phyloP scores from a whole-genome alignment of 164 flowering plant species.

The Kalanchoe fedtschenkoi region DNA sequence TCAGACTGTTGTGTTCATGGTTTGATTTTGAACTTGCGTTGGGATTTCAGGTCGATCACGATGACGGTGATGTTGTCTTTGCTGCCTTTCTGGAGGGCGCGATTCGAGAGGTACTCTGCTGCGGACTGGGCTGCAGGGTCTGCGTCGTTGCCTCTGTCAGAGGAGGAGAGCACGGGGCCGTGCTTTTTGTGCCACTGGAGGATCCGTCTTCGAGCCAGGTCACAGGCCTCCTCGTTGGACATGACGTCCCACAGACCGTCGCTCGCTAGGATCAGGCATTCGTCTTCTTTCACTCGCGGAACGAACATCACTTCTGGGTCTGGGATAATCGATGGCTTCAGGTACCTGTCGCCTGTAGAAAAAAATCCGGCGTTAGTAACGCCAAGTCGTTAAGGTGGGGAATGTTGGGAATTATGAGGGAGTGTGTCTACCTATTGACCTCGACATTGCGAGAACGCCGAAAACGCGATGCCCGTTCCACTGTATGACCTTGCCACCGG shows the following conservation, averaged over 20 bases:
- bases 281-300: constrained; percentile 17
- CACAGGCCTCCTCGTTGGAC: constrained; percentile 32
- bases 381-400: too few species aligned
- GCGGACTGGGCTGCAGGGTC: constrained; percentile 42
- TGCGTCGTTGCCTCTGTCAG: constrained; percentile 13
- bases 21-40: constrained; percentile 23
- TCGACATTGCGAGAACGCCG: constrained; percentile 87
- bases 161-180: constrained; percentile 6
- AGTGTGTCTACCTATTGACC: constrained; percentile 63
- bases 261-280: constrained; percentile 17
- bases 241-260: constrained; percentile 22
- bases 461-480: constrained; percentile 88
- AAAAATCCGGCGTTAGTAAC: too few species aligned
- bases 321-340: constrained; percentile 35
- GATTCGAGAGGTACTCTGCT: constrained; percentile 30
- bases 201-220: constrained; percentile 24
- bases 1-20: constrained; percentile 2
- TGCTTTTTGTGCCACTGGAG: constrained; percentile 35
- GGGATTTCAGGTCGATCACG: constrained; percentile 34
- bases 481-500: constrained; percentile 81
- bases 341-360: constrained; percentile 29
- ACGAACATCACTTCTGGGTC: constrained; percentile 16
- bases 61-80: constrained; percentile 31
- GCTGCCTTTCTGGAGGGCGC: constrained; percentile 36
- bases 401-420: too few species aligned